Base-by-base conservation (phyloP, 2,329 filamentous ascomycete species). In the Didymella sp. region DNA sequence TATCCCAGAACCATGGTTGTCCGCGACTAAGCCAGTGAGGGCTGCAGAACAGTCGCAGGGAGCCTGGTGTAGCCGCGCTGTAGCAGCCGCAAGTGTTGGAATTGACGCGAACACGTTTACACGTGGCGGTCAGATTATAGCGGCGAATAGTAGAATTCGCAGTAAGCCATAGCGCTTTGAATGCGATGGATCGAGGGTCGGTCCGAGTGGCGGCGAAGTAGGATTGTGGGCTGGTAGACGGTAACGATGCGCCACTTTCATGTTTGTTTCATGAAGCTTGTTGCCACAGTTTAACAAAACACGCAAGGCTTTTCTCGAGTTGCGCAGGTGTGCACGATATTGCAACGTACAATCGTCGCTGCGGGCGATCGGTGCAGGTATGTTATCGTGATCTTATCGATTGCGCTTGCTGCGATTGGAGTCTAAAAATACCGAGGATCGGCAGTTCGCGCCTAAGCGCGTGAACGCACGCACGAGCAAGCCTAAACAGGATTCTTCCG, bases 71-170 rank as follows among this genome's bases (percentile, higher is more conserved):
- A 64, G 64, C 64, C 64, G 60, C 63, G 59, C 53, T 56, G 43
- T 27, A 41, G 59, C 53, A 51, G 56, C 51, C 45, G 45, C 49
- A 55, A 42, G 51, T 42, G 53, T 51, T 48, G 35, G 47, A 42
- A 22, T 25, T 47, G 42, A 56, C 42, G 48, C 42, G 37, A 51
- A 42, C 47, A 24, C 21, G 15, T 45, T 17, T 25, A 64, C 51
- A 66, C 61, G 63, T 69, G 61, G 60, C 63, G 63, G 56, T 56
- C 45, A 45, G 33, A 45, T 41, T 53, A 35, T 49, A 58, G 31
- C 21, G 22, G n/a, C 49, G 49, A 58, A 53, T 54, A 6, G 33
- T 1, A 41, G 15, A 13, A n/a, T 28, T 22, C 7, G 15, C 3
- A 27, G 13, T 6, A 54, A 58, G 51, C 46, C 42, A 46, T 47